Conservation (phyloP, 805 yeast species). For the Kluyveromyces aestuarii region DNA sequence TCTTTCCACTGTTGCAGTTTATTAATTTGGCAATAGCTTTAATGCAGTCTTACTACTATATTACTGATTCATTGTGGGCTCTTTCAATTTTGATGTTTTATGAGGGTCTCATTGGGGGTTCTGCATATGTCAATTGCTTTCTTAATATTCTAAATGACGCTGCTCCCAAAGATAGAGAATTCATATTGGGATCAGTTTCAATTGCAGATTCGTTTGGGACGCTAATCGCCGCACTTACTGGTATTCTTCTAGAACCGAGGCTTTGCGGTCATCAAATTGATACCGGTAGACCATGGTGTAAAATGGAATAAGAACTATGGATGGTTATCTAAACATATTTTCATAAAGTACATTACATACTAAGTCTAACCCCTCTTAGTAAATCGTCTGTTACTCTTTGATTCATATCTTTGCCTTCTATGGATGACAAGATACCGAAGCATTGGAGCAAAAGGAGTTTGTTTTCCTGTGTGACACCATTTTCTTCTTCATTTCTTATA, state of each 20-base stretch:
- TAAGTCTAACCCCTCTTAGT: slow-evolving; percentile 29
- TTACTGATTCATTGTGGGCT: slow-evolving; percentile 51
- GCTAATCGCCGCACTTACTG: slow-evolving; percentile 68
- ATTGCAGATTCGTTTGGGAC: slow-evolving; percentile 81
- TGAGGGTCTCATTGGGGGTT: slow-evolving; percentile 89
- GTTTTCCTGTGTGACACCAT: slow-evolving; percentile 35
- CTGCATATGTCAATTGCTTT: slow-evolving; percentile 84
- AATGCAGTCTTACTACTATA: slow-evolving; percentile 52
- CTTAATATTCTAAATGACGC: slow-evolving; percentile 59
- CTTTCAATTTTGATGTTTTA: slow-evolving; percentile 61
- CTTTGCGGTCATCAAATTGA: slow-evolving; percentile 64
- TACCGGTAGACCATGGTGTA: slow-evolving; percentile 77
- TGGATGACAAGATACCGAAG: slow-evolving; percentile 45
- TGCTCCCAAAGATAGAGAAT: slow-evolving; percentile 48
- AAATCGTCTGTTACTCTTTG: slow-evolving; percentile 53
- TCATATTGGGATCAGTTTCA: slow-evolving; percentile 76
- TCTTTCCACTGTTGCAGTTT: slow-evolving; percentile 58
- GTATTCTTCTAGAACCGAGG: slow-evolving; percentile 62
- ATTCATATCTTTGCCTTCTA: slow-evolving; percentile 44
- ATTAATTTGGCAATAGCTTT: slow-evolving; percentile 51
- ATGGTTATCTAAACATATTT: background rate
- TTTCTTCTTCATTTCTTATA: slow-evolving; percentile 29
- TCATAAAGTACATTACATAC: slow-evolving; percentile 14
- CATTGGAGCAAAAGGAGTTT: slow-evolving; percentile 47
- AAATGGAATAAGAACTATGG: slow-evolving; percentile 22